Evolutionary conservation across 495 filamentous ascomycete genomes (phyloP).

Genomic region (Pyrenula aspistea): DNA sequence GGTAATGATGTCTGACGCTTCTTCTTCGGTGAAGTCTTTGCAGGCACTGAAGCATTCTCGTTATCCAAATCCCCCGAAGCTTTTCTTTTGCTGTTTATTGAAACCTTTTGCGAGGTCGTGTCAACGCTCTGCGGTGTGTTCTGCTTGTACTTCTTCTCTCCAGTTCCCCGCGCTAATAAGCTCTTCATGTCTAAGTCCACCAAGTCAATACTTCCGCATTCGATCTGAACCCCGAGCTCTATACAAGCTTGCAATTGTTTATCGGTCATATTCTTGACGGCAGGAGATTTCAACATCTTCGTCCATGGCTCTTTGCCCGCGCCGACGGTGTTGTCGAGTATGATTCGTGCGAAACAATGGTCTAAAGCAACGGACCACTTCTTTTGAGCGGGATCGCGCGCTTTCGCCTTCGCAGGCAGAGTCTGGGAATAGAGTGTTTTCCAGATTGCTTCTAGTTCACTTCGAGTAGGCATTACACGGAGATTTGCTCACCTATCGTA

Average conservation of each 20-base stretch:
- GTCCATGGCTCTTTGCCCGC: constrained; percentile 11
- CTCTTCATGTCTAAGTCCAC: constrained; percentile 14
- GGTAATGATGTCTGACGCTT: background rate
- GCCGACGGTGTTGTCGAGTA: constrained; percentile 22
- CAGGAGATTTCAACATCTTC: constrained; percentile 9
- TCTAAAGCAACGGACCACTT: constrained; percentile 21
- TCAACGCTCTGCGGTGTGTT: background rate
- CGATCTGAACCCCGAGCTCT: constrained; percentile 14
- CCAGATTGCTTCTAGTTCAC: background rate
- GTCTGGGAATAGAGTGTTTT: background rate
- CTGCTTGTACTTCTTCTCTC: constrained; percentile 4
- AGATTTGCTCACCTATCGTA: no score
- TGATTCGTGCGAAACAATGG: constrained; percentile 26
- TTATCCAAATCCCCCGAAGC: background rate
- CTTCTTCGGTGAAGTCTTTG: background rate
- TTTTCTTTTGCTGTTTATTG: background rate
- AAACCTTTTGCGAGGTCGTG: background rate
- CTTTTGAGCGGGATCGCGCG: constrained; percentile 9
- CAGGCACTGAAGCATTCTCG: background rate
- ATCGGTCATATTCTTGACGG: constrained; percentile 17
- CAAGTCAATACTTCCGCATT: constrained; percentile 12
- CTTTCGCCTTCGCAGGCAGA: background rate
- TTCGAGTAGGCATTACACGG: background rate
- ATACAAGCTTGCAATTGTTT: constrained; percentile 14
- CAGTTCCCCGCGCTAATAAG: constrained; percentile 14